phyloP scores from a whole-genome alignment of 2,329 filamentous ascomycete species.

The Diaporthe citrichinensis region DNA sequence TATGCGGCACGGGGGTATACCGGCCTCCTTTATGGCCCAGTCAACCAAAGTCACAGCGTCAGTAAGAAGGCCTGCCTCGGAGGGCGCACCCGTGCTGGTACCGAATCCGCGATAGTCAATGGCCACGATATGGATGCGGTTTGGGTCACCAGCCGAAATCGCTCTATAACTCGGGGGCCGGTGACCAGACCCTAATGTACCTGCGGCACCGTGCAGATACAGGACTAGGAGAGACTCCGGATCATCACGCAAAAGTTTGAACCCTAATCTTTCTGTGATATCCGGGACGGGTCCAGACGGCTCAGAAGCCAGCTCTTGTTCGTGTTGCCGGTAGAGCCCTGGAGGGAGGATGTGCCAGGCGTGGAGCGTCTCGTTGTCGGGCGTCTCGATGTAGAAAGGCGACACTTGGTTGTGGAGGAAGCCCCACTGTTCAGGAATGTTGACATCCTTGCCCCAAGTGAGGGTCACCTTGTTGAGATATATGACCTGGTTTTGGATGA shows the following conservation, averaged over 20 bases:
- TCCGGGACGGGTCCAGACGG: constrained; percentile 43
- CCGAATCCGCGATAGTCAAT: constrained; percentile 76
- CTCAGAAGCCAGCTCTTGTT: constrained; percentile 57
- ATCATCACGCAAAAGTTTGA: constrained; percentile 61
- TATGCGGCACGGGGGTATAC: constrained; percentile 67
- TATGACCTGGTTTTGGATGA: constrained; percentile 68
- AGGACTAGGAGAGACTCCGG: constrained; percentile 60
- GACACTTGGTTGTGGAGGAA: constrained; percentile 81
- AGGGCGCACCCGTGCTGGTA: constrained; percentile 64
- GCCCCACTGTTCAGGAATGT: constrained; percentile 77
- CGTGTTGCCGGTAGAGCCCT: constrained; percentile 72
- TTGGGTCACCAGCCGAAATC: constrained; percentile 63
- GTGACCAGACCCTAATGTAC: constrained; percentile 69
- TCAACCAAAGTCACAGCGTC: constrained; percentile 68
- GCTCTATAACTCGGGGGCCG: constrained; percentile 69
- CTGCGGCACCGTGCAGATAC: constrained; percentile 69
- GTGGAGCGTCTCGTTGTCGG: constrained; percentile 77
- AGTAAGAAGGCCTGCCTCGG: constrained; percentile 66
- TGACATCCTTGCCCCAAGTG: constrained; percentile 74
- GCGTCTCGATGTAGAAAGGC: constrained; percentile 76
- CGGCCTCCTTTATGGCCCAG: constrained; percentile 66
- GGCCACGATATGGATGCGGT: constrained; percentile 69
- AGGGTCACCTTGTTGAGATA: constrained; percentile 68
- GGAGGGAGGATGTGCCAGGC: constrained; percentile 84
- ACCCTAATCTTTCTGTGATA: constrained; percentile 54